Conservation (phyloP, 1,284 basidiomycete species). For the Coniferiporia sulphurascens region DNA sequence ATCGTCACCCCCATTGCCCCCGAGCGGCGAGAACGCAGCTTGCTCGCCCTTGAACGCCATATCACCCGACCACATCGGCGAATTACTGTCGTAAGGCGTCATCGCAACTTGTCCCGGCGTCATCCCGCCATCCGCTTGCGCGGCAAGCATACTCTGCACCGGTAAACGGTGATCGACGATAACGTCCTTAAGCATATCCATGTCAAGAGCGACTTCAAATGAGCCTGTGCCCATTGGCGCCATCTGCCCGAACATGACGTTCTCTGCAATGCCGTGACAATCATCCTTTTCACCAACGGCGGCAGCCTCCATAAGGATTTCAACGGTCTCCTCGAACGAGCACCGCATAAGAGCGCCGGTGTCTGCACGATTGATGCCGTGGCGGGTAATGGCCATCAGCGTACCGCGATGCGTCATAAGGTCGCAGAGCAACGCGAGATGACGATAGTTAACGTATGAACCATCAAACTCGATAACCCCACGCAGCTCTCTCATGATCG, state of each 20-base stretch:
- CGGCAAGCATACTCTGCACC: slow-evolving; percentile 78
- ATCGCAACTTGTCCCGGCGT: slow-evolving; percentile 88
- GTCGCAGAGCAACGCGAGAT: slow-evolving; percentile 92
- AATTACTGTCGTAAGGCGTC: slow-evolving; percentile 93
- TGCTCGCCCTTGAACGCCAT: slow-evolving; percentile 75
- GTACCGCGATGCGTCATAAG: slow-evolving; percentile 97
- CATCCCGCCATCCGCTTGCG: slow-evolving; percentile 81
- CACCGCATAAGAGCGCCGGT: slow-evolving; percentile 97
- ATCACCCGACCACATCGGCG: slow-evolving; percentile 72
- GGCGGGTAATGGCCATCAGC: slow-evolving; percentile 98
- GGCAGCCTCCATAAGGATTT: slow-evolving; percentile 98
- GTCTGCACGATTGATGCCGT: slow-evolving; percentile 98
- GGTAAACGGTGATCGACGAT: slow-evolving; percentile 96
- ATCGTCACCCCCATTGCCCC: slow-evolving; percentile 83
- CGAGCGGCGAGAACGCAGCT: slow-evolving; percentile 92
- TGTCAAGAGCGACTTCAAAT: slow-evolving; percentile 94
- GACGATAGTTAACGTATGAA: slow-evolving; percentile 99
- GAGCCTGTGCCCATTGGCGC: slow-evolving; percentile 96
- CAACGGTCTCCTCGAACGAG: slow-evolving; percentile 99
- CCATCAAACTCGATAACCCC: slow-evolving; percentile 98
- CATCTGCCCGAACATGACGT: slow-evolving; percentile 98
- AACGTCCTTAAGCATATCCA: slow-evolving; percentile 98
- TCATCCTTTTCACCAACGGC: slow-evolving; percentile 98
- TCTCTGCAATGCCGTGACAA: slow-evolving; percentile 97
- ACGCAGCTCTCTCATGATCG: slow-evolving; percentile 90